Evolutionary conservation across 805 yeast genomes (phyloP), one percentile per base, ranked within the genome.

Genomic region (Ogataea henricii): DNA sequence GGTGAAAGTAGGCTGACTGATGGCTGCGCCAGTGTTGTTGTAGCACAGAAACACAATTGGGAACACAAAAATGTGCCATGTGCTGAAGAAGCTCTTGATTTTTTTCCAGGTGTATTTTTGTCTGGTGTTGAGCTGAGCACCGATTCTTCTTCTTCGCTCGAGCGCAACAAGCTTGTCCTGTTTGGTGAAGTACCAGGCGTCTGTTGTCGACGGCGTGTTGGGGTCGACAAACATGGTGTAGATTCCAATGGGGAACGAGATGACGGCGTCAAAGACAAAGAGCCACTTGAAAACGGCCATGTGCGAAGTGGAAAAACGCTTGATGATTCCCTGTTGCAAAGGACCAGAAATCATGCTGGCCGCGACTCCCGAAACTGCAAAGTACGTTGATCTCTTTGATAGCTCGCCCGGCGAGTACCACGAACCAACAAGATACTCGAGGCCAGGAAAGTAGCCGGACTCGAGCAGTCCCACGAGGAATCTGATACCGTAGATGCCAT

Each of bases 41-140:
- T 65, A 69, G 7, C 69, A 65, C 48, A 70, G 60, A 51, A 71
- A 72, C 37, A 73, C 41, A 26, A 56, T 12, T 22, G 79, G 79
- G 55, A 76, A 75, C 14, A 73, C 70, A 38, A 57, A 71, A 18
- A 72, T 63, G 59, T 77, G 81, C 82, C 82, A 77, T 4, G 79
- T 72, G 47, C 55, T 65, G 63, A 76, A 75, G 30, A 47, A 49
- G 1, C 68, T 44, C 44, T 69, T 73, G 49, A 76, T 65, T 48
- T 71, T 73, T 5, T 47, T 43, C 66, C 66, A 59, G 2, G 79
- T 70, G 55, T 74, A 75, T 21, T 65, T 68, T 27, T 66, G 68
- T 57, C 76, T 63, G 0, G 75, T 72, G 47, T 72, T 73, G 50
- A 70, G 58, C 48, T 70, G 76, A 7, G 79, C 79, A 21, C 72